phyloP scores from a whole-genome alignment of 2,329 filamentous ascomycete genomes.

The Trichoderma breve region DNA sequence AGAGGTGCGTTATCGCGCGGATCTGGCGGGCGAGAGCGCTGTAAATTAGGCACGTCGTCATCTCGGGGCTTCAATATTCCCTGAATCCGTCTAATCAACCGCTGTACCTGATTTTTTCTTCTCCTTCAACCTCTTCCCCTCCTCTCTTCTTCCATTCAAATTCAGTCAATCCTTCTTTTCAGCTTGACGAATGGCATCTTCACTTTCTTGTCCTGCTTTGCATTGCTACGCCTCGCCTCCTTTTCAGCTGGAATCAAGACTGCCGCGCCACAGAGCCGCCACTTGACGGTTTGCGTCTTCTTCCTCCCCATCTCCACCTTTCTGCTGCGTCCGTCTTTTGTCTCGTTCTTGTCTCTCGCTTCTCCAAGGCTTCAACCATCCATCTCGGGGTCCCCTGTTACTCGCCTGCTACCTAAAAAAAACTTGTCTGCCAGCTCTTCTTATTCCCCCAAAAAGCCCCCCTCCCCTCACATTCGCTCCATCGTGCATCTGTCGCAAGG shows the following conservation, averaged over 20 bases:
- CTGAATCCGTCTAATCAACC: neutral
- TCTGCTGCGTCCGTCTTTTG: constrained; percentile 6
- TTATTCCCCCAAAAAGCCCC: neutral
- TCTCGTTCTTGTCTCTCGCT: constrained; percentile 1
- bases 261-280: constrained; percentile 9
- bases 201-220: neutral
- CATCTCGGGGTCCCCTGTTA: neutral
- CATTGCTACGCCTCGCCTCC: neutral
- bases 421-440: neutral
- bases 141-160: neutral
- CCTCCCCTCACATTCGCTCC: constrained; percentile 3
- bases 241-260: neutral
- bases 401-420: neutral
- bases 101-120: neutral
- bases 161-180: neutral
- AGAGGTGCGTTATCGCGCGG: constrained; percentile 17
- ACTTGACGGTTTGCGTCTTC: neutral
- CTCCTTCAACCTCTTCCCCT: neutral
- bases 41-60: constrained; percentile 16
- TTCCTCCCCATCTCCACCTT: neutral
- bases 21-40: constrained; percentile 13
- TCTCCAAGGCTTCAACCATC: neutral
- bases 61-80: constrained; percentile 5
- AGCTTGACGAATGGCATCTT: neutral
- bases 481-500: constrained; percentile 17